Percentiles rank a stretch among this genome's conserved stretches.
These are phyloP conservation scores for Lepidium africanum DNA, from an alignment of 345 rosid genomes.

Conservation along the genomic window DNA sequence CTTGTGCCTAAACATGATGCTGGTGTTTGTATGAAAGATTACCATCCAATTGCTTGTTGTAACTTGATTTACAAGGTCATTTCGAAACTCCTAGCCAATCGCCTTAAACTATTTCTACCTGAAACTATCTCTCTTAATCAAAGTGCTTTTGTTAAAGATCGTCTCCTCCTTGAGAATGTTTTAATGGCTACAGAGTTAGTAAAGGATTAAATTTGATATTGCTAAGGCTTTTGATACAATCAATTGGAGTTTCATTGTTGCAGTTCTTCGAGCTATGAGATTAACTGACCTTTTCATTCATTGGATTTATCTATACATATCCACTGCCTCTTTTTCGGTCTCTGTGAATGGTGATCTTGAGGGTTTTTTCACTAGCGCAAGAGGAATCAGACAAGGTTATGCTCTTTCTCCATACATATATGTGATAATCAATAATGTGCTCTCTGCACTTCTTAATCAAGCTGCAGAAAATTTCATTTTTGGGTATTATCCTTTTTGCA, in stretches of 20 bases:
- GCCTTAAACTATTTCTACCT: no score
- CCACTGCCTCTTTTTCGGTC: background rate
- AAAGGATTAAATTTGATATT: no score
- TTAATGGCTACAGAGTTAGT: no score
- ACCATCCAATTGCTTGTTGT: no score
- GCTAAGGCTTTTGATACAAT: background rate
- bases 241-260: background rate
- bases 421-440: background rate
- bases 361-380: background rate
- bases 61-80: no score
- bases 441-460: background rate
- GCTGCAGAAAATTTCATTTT: background rate
- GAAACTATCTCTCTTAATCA: no score
- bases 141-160: no score
- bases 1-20: no score
- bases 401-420: background rate
- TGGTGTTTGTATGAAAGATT: no score
- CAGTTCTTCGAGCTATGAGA: background rate
- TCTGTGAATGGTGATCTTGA: background rate
- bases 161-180: no score
- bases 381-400: background rate
- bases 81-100: no score
- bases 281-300: background rate
- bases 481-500: no score
- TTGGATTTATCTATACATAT: background rate